Evolutionary conservation across 2,329 filamentous ascomycete genomes (phyloP).

Genomic region (Fusarium sp.): DNA sequence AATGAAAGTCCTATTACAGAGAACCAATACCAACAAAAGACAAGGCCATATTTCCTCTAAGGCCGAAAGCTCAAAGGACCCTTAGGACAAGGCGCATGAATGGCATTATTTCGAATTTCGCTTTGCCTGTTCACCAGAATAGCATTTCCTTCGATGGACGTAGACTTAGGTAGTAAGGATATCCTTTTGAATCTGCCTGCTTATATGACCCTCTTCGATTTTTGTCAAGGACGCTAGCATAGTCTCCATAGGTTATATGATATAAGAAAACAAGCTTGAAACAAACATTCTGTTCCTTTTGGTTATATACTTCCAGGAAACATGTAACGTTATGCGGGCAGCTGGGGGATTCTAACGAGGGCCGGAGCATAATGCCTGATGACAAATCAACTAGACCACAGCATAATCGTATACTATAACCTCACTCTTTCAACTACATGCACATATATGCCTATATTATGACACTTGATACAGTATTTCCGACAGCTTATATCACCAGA

Average conservation of each 20-base stretch:
- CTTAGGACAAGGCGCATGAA: conserved; percentile 17
- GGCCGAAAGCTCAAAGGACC: conserved; percentile 15
- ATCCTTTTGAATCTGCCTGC: too few relatives aligned
- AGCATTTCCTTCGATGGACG: conserved; percentile 14
- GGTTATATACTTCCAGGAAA: neutral
- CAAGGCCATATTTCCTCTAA: conserved; percentile 22
- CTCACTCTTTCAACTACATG: neutral
- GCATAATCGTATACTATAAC: too few relatives aligned
- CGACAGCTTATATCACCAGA: neutral
- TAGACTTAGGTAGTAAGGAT: too few relatives aligned
- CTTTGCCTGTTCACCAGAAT: conserved; percentile 10
- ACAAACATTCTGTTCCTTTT: neutral
- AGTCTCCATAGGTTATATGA: neutral
- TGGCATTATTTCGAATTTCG: conserved; percentile 18
- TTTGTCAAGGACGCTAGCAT: too few relatives aligned
- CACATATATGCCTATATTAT: neutral
- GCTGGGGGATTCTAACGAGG: neutral
- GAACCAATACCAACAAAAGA: conserved; percentile 27
- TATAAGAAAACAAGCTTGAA: neutral
- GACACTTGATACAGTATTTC: neutral
- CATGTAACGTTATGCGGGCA: neutral
- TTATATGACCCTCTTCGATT: too few relatives aligned
- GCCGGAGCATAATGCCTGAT: neutral
- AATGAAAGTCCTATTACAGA: conserved; percentile 22
- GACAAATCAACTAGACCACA: conserved; percentile 1